Evolutionary conservation across 768 basidiomycete species (phyloP).

Genomic region (Leucogyrophana mollusca): DNA sequence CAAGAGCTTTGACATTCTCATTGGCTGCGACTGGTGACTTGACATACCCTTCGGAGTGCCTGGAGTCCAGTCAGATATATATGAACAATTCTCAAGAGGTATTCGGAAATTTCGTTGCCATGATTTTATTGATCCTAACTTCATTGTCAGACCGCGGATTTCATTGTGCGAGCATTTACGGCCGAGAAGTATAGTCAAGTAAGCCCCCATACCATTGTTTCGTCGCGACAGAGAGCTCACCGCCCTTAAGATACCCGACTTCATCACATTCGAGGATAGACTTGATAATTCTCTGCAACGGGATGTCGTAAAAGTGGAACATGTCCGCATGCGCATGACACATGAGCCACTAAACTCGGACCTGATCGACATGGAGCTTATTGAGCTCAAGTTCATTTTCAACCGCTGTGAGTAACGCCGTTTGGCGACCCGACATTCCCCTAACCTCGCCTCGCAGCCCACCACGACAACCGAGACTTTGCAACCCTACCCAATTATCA

Average conservation of each 20-base stretch:
- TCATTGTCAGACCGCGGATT: slow-evolving; percentile 72
- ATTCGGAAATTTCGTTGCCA: slow-evolving; percentile 10
- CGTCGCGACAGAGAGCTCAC: too few species aligned
- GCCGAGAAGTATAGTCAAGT: slow-evolving; percentile 85
- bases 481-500: slow-evolving; percentile 78
- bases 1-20: slow-evolving; percentile 78
- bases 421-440: not conserved
- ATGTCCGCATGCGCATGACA: slow-evolving; percentile 78
- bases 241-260: slow-evolving; percentile 71
- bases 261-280: slow-evolving; percentile 76
- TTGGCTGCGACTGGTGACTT: slow-evolving; percentile 74
- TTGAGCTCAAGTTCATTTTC: slow-evolving; percentile 81
- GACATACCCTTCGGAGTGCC: slow-evolving; percentile 70
- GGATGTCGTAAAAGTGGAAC: slow-evolving; percentile 79
- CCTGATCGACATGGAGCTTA: slow-evolving; percentile 77
- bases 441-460: slow-evolving; percentile 41
- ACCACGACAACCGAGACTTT: slow-evolving; percentile 88
- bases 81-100: slow-evolving; percentile 79
- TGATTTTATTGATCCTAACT: slow-evolving; percentile 6
- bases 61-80: slow-evolving; percentile 82
- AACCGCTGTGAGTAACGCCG: slow-evolving; percentile 54
- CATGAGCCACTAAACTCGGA: slow-evolving; percentile 73
- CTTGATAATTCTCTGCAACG: slow-evolving; percentile 85
- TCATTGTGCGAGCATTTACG: slow-evolving; percentile 74
- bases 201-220: not conserved